These are phyloP conservation scores for Eucalyptus coolabah DNA, from an alignment of 345 rosid species.

Conservation along the genomic window DNA sequence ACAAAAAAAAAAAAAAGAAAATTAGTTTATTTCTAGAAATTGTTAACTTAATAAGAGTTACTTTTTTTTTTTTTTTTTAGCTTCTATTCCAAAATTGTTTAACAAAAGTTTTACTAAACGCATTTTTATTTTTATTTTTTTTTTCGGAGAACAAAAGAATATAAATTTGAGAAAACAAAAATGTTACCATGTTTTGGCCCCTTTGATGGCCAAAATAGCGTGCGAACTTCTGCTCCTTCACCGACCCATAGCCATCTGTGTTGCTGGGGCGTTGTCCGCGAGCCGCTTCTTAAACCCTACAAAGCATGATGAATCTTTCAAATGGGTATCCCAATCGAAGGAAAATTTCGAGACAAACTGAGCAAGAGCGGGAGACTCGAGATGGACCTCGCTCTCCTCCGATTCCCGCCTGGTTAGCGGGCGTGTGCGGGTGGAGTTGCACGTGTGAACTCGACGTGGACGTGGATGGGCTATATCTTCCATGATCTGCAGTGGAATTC, in stretches of 20 bases:
- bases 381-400: neutral
- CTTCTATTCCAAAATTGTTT: too few species aligned
- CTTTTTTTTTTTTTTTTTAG: too few species aligned
- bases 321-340: neutral
- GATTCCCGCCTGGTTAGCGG: neutral
- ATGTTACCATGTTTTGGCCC: too few species aligned
- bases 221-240: constrained; percentile 89
- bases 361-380: neutral
- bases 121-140: too few species aligned
- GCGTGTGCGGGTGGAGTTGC: neutral
- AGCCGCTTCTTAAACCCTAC: constrained; percentile 91
- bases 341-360: neutral
- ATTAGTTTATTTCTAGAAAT: too few species aligned
- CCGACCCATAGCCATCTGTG: constrained; percentile 17
- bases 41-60: too few species aligned
- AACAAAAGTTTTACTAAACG: too few species aligned
- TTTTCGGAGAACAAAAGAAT: rapidly evolving
- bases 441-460: neutral
- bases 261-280: constrained; percentile 31
- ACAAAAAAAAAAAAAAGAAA: too few species aligned
- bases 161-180: rapidly evolving
- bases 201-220: constrained; percentile 73
- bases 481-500: neutral
- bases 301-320: neutral
- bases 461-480: neutral